Percentiles rank a stretch among this genome's conserved stretches.
Conservation (phyloP, 2,329 filamentous ascomycete genomes). For the Colletotrichum simmondsii region DNA sequence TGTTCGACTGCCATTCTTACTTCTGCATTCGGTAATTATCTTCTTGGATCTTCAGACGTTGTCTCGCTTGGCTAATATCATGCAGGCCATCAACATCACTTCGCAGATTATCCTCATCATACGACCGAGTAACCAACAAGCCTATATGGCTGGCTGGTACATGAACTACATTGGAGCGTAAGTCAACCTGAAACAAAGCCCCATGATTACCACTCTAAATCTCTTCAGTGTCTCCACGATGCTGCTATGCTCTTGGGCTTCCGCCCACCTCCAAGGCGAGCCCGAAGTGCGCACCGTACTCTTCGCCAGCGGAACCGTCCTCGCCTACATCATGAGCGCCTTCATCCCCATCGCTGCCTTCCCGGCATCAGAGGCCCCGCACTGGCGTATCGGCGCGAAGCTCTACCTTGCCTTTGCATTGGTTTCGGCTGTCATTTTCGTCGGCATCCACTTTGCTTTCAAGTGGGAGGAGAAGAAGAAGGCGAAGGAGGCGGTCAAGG, state of each 20-base stretch:
- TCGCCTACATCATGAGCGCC: slow-evolving; percentile 22
- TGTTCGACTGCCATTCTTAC: slow-evolving; percentile 12
- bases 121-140: slow-evolving; percentile 12
- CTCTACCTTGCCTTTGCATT: slow-evolving; percentile 16
- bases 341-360: slow-evolving; percentile 29
- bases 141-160: slow-evolving; percentile 29
- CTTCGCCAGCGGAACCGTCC: slow-evolving; percentile 19
- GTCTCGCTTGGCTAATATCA: background rate
- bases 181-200: background rate
- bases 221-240: slow-evolving; percentile 11
- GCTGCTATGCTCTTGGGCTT: slow-evolving; percentile 22
- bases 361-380: background rate
- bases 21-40: slow-evolving; percentile 4
- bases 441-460: slow-evolving; percentile 22
- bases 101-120: slow-evolving; percentile 22
- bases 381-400: slow-evolving; percentile 24
- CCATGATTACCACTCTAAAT: background rate
- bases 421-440: slow-evolving; percentile 6
- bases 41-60: background rate
- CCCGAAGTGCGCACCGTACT: slow-evolving; percentile 28
- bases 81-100: slow-evolving; percentile 12
- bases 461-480: slow-evolving; percentile 21
- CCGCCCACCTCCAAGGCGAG: slow-evolving; percentile 9
- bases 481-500: slow-evolving; percentile 16
- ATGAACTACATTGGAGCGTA: slow-evolving; percentile 31